Percentiles rank a stretch among this genome's conserved stretches.
These are phyloP conservation scores for Neurospora hispaniola DNA, from an alignment of 495 filamentous ascomycete species.

Conservation along the genomic window DNA sequence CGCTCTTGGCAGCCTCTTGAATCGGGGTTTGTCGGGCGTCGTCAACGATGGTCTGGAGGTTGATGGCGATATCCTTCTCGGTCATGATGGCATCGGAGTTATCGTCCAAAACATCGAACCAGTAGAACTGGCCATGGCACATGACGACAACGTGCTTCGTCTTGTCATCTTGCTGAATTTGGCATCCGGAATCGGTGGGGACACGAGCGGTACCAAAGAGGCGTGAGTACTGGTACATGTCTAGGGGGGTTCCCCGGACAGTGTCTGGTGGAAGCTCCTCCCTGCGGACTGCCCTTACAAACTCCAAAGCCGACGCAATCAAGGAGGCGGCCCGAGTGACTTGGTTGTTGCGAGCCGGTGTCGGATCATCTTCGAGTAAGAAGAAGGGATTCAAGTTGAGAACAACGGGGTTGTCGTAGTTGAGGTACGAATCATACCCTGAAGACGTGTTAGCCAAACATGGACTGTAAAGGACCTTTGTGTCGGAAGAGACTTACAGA, in stretches of 20 bases:
- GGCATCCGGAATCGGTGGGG: conserved; percentile 88
- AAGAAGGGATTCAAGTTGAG: conserved; percentile 98
- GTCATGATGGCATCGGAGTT: conserved; percentile 95
- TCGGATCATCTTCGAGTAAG: conserved; percentile 93
- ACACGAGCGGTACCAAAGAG: conserved; percentile 93
- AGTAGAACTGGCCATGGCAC: conserved; percentile 95
- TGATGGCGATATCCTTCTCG: conserved; percentile 86
- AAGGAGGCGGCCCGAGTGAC: conserved; percentile 90
- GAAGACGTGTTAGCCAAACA: not conserved
- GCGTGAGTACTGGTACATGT: conserved; percentile 97
- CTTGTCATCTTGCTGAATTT: conserved; percentile 84
- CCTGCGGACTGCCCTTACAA: conserved; percentile 84
- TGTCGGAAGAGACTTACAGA: conserved; percentile 55
- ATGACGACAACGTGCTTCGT: conserved; percentile 90
- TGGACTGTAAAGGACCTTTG: conserved; percentile 1
- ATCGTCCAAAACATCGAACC: conserved; percentile 95
- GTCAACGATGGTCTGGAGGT: conserved; percentile 83
- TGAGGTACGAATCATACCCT: conserved; percentile 99
- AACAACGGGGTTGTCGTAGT: conserved; percentile 96
- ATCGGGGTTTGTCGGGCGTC: conserved; percentile 84
- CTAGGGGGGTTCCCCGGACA: conserved; percentile 67
- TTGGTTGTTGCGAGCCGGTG: conserved; percentile 89
- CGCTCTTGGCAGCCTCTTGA: conserved; percentile 87
- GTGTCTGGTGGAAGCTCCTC: conserved; percentile 91
- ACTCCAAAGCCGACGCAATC: conserved; percentile 79